Percentiles rank a stretch among this genome's conserved stretches.
These are phyloP conservation scores for Cryptococcus neoformans DNA, from an alignment of 1,284 basidiomycete genomes.

Conservation along the genomic window DNA sequence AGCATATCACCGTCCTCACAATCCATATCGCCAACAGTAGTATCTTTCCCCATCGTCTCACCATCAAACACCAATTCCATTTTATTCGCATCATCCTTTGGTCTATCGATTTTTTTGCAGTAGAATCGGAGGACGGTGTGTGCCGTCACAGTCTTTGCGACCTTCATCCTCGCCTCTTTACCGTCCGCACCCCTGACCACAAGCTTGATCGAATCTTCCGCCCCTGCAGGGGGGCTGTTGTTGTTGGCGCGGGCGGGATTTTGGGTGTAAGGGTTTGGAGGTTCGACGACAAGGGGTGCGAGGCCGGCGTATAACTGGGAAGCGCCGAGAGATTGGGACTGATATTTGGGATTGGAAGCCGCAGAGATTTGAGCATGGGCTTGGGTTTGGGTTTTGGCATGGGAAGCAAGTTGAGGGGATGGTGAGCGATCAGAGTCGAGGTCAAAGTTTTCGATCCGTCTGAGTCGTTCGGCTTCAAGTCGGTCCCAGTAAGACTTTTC, in stretches of 20 bases:
- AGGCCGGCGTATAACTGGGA: too few species aligned
- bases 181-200: slow-evolving; percentile 1
- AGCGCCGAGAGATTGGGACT: too few species aligned
- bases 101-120: slow-evolving; percentile 15
- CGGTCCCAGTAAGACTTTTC: slow-evolving; percentile 24
- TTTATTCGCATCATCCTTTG: slow-evolving; percentile 6
- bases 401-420: neutral
- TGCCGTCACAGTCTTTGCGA: slow-evolving; percentile 1
- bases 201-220: slow-evolving; percentile 1
- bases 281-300: neutral
- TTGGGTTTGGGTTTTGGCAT: neutral
- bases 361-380: neutral
- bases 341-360: neutral
- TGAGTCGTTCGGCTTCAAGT: slow-evolving; percentile 12
- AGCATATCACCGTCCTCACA: slow-evolving; percentile 30
- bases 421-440: neutral
- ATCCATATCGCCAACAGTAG: slow-evolving; percentile 24
- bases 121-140: slow-evolving; percentile 16
- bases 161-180: slow-evolving; percentile 4
- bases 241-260: neutral
- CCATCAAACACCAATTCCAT: slow-evolving; percentile 27
- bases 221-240: neutral
- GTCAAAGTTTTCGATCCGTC: neutral
- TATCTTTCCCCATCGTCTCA: slow-evolving; percentile 14
- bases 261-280: neutral